Conservation (phyloP, 2,329 filamentous ascomycete species). For the Ceratocystis harringtonii region DNA sequence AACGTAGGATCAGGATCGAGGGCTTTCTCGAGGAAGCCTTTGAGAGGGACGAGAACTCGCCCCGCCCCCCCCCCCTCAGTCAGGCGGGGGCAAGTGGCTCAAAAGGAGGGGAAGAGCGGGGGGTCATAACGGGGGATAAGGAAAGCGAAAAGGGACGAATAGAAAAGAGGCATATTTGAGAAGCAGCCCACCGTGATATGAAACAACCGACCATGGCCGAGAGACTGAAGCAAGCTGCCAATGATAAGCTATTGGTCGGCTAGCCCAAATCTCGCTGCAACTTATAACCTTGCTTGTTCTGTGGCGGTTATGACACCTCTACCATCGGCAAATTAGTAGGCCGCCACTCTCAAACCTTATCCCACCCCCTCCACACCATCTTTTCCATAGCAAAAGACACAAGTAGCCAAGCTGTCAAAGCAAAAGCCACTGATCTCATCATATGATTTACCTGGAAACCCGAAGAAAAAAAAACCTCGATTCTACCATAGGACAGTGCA, state of each 20-base stretch:
- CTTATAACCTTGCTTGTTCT: too few species aligned
- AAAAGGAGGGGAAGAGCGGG: background rate
- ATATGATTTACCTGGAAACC: background rate
- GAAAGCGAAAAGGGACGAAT: background rate
- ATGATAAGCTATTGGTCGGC: background rate
- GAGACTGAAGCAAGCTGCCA: background rate
- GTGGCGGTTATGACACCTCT: too few species aligned
- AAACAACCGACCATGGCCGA: background rate
- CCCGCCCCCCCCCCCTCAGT: background rate
- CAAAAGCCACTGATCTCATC: background rate
- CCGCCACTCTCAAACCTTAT: background rate
- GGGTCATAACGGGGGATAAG: background rate
- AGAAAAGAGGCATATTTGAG: background rate
- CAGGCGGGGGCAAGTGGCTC: background rate
- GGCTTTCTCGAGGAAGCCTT: background rate
- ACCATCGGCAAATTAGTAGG: too few species aligned
- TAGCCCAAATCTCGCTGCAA: background rate
- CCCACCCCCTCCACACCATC: background rate
- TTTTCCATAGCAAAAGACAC: background rate
- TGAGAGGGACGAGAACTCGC: background rate
- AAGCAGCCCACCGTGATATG: background rate
- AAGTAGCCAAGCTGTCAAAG: background rate
- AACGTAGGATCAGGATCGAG: conserved; percentile 4
- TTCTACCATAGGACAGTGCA: background rate
- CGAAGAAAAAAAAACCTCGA: background rate